Evolutionary conservation across 257 asterid species (phyloP).

Genomic region (Gynochthodes officinalis): DNA sequence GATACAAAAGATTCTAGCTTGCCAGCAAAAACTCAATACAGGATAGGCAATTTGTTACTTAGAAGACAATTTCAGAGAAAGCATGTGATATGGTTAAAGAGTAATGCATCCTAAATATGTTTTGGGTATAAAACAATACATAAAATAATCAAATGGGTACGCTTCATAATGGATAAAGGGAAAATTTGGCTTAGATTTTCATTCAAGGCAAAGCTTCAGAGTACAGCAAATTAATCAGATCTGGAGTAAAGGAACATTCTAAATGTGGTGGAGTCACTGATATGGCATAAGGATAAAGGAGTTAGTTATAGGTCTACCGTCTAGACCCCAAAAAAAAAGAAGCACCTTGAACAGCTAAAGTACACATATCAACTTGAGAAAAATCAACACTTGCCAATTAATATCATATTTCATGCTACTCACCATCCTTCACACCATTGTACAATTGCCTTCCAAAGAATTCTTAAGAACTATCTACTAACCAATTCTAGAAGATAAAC

Average conservation of each 20-base stretch:
- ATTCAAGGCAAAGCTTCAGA: neutral
- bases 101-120: neutral
- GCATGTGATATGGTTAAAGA: neutral
- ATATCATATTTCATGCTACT: neutral
- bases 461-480: neutral
- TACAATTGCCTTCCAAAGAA: neutral
- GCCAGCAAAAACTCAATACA: neutral
- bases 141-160: neutral
- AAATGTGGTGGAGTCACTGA: neutral
- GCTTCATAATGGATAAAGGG: neutral
- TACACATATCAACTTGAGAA: neutral
- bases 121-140: neutral
- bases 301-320: neutral
- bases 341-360: neutral
- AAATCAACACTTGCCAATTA: neutral
- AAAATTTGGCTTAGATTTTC: neutral
- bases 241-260: neutral
- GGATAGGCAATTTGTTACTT: neutral
- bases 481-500: neutral
- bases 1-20: neutral
- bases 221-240: neutral
- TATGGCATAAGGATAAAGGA: neutral
- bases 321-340: neutral
- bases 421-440: too few relatives aligned
- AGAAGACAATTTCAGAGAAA: neutral